Base-by-base conservation (phyloP, 371 early-diverging fungal genomes). In the Coemansia sp. region DNA sequence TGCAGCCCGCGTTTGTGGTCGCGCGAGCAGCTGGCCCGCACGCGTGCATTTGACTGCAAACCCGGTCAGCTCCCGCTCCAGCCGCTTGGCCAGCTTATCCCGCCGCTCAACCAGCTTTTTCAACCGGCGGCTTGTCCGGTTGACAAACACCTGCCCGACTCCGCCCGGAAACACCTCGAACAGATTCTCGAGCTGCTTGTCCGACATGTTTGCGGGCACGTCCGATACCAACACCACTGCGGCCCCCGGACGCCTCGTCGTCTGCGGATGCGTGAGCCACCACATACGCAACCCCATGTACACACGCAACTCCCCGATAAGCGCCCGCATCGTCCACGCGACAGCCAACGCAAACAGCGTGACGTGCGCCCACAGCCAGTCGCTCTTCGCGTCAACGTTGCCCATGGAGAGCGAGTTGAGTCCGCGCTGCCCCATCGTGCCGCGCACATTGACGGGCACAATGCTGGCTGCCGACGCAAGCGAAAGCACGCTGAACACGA, bases 81-180 rank as follows among this genome's bases (percentile, higher is more conserved):
- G 66, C 20, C 77, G 77, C 6, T 51, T 39, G 0, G 83, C 81
- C 9, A 81, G 68, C 31, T 79, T 64, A 49, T 82, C 80, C 30
- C 91, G 83, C 60, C 85, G 82, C 12, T 68, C 49, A 10, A 85
- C 83, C 0, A 77, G 52, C 1, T 84, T 76, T 9, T 80, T 78
- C 20, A 91, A 58, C 59, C 55, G 61, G 47, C 11, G 35, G 20
- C 57, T 42, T 14, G 61, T 72, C 80, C 84, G 81, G 71, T 86
- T 90, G 20, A 89, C 67, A 84, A 85, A 86, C 48, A 90, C 74
- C 10, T 82, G 80, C 16, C 82, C 78, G 2, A 90, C 84, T 7
- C 91, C 90, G 14, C 91, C 92, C 31, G 91, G 90, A 48, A 89
- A 88, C 38, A 78, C 66, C 1, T 42, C 77, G 58, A 90, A 89